Evolutionary conservation across 352 stramenopile species (phyloP), one percentile per base, ranked within the genome.

Genomic region (Pythium dissotocum): DNA sequence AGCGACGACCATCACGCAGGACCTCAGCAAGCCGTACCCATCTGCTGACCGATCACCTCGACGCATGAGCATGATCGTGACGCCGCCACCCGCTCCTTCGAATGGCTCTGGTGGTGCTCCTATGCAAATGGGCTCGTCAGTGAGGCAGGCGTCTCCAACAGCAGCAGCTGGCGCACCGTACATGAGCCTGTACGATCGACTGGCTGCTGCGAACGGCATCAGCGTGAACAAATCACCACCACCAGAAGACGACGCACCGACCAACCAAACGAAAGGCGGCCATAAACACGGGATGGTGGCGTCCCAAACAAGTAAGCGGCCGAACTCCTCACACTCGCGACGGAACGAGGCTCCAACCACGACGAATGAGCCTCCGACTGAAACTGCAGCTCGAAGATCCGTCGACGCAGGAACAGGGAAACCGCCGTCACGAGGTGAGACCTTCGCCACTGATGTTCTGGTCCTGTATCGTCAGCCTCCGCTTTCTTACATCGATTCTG

Each of bases 131-230:
- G 24, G 51, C 30, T 16, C n/a, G 12, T 52, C 58, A 42, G 44
- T 58, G 42, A 49, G 42, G 6, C 52, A 24, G 28, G 70, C 49
- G 49, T 71, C 59, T 35, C 21, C 68, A 8, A 70, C 58, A 4
- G 33, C 52, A 12, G 30, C 49, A 2, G 32, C 48, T 14, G 70
- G 54, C 6, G 66, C 72, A 2, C 67, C 75, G 12, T 90, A 92
- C 36, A 68, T 90, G 46, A 92, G 83, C 63, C 67, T 90, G 36
- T 92, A 92, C 32, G 83, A 92, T 52, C 78, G 82, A 3, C 67
- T 92, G 2, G 80, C 77, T 1, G 75, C 81, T 40, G 83, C 80
- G 7, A 87, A 89, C 51, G 70, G 75, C 13, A 71, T 78, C 42
- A 42, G 38, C 13, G 30, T 32, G 24, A 60, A 61, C 35, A 68